Evolutionary conservation across 2,329 filamentous ascomycete genomes (phyloP).

Genomic region (Alternaria sp.): DNA sequence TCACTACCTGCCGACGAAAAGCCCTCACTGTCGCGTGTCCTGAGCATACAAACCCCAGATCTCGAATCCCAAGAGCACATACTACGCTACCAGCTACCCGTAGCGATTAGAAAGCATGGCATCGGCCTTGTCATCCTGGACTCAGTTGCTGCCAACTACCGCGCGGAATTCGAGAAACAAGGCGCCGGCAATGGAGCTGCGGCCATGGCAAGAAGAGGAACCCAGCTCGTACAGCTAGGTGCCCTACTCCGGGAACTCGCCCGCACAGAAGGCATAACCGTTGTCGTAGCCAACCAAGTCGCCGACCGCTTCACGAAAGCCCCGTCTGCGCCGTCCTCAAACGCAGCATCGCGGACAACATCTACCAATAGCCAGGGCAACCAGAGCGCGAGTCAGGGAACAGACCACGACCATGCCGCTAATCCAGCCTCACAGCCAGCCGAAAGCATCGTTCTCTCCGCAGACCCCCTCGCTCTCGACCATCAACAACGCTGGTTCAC

Average conservation of each 20-base stretch:
- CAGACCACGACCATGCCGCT: conserved; percentile 19
- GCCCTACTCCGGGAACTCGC: conserved; percentile 78
- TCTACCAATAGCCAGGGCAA: background rate
- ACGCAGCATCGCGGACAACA: conserved; percentile 33
- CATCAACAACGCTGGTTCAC: conserved; percentile 96
- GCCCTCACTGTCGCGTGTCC: conserved; percentile 76
- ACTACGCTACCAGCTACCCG: conserved; percentile 87
- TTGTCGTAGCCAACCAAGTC: conserved; percentile 95
- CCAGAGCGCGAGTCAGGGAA: background rate
- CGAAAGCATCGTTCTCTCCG: conserved; percentile 45
- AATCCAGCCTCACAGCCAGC: conserved; percentile 23
- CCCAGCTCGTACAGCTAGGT: conserved; percentile 79
- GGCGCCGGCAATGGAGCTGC: conserved; percentile 43
- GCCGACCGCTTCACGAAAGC: conserved; percentile 76
- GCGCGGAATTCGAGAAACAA: conserved; percentile 80
- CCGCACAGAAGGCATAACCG: conserved; percentile 73
- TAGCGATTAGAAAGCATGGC: conserved; percentile 76
- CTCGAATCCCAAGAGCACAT: conserved; percentile 97
- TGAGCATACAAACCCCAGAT: conserved; percentile 84
- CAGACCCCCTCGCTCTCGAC: conserved; percentile 72
- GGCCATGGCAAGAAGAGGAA: conserved; percentile 73
- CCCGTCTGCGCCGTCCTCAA: conserved; percentile 27
- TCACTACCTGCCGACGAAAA: conserved; percentile 48
- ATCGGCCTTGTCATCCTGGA: conserved; percentile 87
- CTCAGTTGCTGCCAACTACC: conserved; percentile 93